Evolutionary conservation across 148 eudicot species (phyloP).

Genomic region (Silene latifolia): DNA sequence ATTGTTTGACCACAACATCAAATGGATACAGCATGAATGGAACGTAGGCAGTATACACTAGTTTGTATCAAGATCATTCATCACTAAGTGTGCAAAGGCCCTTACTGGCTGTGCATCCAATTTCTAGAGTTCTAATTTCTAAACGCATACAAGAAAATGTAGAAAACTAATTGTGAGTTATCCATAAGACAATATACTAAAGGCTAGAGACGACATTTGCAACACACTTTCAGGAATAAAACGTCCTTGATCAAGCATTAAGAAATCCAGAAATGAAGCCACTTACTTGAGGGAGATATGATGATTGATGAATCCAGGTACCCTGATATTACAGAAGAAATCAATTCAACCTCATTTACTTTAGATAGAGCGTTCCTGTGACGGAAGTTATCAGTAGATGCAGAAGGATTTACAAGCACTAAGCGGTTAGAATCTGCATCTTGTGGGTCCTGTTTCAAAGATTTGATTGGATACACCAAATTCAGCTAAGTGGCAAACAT

Average conservation of each 20-base stretch:
- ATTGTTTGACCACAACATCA: too few relatives aligned
- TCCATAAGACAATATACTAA: not conserved
- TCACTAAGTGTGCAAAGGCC: not conserved
- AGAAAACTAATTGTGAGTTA: not conserved
- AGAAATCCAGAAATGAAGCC: conserved; percentile 7
- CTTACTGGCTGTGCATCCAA: not conserved
- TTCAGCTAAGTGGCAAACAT: not conserved
- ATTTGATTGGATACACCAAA: not conserved
- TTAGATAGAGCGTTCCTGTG: conserved; percentile 46
- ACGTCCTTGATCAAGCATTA: conserved; percentile 6
- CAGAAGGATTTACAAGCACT: conserved; percentile 66
- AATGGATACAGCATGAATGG: not conserved
- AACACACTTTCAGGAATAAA: not conserved
- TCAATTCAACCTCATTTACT: conserved; percentile 56
- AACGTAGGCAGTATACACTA: not conserved
- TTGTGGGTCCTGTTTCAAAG: conserved; percentile 43
- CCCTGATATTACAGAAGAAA: conserved; percentile 73
- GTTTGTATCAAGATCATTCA: not conserved
- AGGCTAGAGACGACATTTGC: not conserved
- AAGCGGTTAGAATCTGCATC: conserved; percentile 38
- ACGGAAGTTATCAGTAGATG: conserved; percentile 24
- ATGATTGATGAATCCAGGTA: conserved; percentile 66
- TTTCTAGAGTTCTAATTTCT: not conserved
- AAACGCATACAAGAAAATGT: not conserved
- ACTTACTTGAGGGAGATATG: conserved; percentile 70